Conservation (phyloP, 73 alveolate species). For the Diophrys appendiculata region DNA sequence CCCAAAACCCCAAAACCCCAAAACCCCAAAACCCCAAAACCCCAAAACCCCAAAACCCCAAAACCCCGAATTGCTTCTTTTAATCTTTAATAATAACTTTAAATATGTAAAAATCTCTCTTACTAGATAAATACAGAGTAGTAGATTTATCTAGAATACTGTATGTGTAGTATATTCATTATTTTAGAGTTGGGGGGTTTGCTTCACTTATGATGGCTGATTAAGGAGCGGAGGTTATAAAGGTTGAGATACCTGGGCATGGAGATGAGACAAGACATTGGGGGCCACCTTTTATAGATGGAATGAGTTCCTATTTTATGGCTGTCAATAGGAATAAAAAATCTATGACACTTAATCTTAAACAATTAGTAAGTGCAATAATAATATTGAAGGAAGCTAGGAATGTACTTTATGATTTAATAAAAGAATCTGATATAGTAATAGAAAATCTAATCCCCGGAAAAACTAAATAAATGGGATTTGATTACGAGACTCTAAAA, state of each 20-base stretch:
- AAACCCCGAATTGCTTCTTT: slow-evolving; percentile 7
- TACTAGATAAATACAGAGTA: slow-evolving; percentile 58
- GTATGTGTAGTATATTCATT: too few species aligned
- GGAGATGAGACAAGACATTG: slow-evolving; percentile 88
- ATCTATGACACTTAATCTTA: slow-evolving; percentile 69
- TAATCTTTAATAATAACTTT: background rate
- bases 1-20: too few species aligned
- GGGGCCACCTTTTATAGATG: slow-evolving; percentile 86
- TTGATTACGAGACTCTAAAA: slow-evolving; percentile 64
- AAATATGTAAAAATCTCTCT: slow-evolving; percentile 13
- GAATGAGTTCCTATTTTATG: slow-evolving; percentile 62
- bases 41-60: slow-evolving; percentile 28
- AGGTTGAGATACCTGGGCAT: slow-evolving; percentile 68
- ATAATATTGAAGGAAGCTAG: slow-evolving; percentile 50
- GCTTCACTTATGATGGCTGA: slow-evolving; percentile 71
- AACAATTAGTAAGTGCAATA: too few species aligned
- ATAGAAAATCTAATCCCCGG: slow-evolving; percentile 67
- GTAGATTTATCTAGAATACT: slow-evolving; percentile 72
- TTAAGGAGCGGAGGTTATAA: slow-evolving; percentile 77
- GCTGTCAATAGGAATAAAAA: slow-evolving; percentile 78
- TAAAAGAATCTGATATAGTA: slow-evolving; percentile 53
- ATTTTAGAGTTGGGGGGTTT: too few species aligned
- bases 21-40: too few species aligned
- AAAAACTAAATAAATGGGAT: slow-evolving; percentile 43
- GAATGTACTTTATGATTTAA: slow-evolving; percentile 53